These are phyloP conservation scores for Fusarium sambucinum DNA, from an alignment of 2,329 filamentous ascomycete species.

Conservation along the genomic window DNA sequence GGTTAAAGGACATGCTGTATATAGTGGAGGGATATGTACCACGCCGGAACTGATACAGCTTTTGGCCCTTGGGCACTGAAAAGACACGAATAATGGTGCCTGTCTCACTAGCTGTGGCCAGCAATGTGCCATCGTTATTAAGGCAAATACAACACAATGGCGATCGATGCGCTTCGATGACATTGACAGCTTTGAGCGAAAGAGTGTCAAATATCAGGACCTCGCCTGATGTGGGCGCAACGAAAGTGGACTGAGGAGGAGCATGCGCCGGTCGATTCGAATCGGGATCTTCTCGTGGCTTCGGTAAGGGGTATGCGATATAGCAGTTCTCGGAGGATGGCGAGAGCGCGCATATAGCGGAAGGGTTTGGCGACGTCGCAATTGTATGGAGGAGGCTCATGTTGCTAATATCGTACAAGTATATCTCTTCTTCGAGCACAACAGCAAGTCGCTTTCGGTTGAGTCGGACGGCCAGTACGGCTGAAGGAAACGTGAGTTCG, in stretches of 20 bases:
- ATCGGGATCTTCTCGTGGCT: conserved; percentile 71
- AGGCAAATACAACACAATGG: conserved; percentile 90
- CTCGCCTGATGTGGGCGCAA: conserved; percentile 88
- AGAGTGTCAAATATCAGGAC: conserved; percentile 93
- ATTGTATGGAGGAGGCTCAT: conserved; percentile 96
- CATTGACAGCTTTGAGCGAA: conserved; percentile 91
- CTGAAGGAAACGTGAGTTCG: conserved; percentile 98
- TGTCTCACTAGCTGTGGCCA: conserved; percentile 96
- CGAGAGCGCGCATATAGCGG: conserved; percentile 90
- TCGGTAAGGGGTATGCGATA: conserved; percentile 91
- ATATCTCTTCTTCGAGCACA: conserved; percentile 94
- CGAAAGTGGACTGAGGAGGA: conserved; percentile 81
- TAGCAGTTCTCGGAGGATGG: conserved; percentile 97
- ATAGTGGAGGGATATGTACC: conserved; percentile 96
- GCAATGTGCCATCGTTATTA: conserved; percentile 89
- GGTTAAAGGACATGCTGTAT: conserved; percentile 99
- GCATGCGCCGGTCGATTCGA: conserved; percentile 80
- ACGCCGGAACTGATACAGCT: conserved; percentile 94
- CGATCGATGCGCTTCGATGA: conserved; percentile 93
- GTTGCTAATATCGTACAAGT: conserved; percentile 98
- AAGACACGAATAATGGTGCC: conserved; percentile 98
- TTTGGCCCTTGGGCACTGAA: conserved; percentile 88
- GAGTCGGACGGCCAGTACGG: conserved; percentile 90
- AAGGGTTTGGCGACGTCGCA: conserved; percentile 91
- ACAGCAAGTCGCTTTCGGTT: conserved; percentile 96